Percentiles rank a stretch among this genome's conserved stretches.
Conservation (phyloP, 352 stramenopile species). For the Phytophthora kernoviae region DNA sequence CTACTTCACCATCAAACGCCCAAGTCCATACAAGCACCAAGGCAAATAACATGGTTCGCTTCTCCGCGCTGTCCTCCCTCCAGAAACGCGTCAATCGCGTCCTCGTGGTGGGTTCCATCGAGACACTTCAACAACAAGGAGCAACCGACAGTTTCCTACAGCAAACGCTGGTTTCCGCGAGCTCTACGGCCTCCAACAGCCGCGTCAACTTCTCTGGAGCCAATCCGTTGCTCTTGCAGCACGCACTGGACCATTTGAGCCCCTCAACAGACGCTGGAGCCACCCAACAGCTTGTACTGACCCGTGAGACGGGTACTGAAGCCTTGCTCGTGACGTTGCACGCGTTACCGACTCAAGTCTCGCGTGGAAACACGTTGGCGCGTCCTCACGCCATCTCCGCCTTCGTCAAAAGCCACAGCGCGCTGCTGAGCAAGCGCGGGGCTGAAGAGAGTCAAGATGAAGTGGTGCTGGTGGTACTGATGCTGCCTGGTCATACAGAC, state of each 20-base stretch:
- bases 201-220: conserved; percentile 34
- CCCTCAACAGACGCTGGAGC: conserved; percentile 50
- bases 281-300: conserved; percentile 50
- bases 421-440: conserved; percentile 29
- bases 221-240: conserved; percentile 56
- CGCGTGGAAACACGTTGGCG: conserved; percentile 70
- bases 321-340: conserved; percentile 57
- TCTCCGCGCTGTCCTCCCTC: conserved; percentile 24
- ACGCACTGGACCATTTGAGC: conserved; percentile 47
- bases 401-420: conserved; percentile 62
- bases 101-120: conserved; percentile 51
- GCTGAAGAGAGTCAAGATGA: conserved; percentile 23
- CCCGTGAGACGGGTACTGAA: conserved; percentile 28
- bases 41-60: conserved; percentile 40
- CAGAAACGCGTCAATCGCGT: conserved; percentile 54
- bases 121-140: conserved; percentile 47
- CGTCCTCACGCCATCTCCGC: conserved; percentile 76
- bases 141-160: conserved; percentile 41
- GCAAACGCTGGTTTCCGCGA: conserved; percentile 34
- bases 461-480: conserved; percentile 59
- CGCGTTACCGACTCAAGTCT: conserved; percentile 63
- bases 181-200: conserved; percentile 20
- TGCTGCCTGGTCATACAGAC: conserved; percentile 52
- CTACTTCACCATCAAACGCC: conserved; percentile 2
- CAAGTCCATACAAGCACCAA: background rate